Evolutionary conservation across 1,284 basidiomycete genomes (phyloP), one percentile per base, ranked within the genome.

Genomic region (Sporisorium graminicola): DNA sequence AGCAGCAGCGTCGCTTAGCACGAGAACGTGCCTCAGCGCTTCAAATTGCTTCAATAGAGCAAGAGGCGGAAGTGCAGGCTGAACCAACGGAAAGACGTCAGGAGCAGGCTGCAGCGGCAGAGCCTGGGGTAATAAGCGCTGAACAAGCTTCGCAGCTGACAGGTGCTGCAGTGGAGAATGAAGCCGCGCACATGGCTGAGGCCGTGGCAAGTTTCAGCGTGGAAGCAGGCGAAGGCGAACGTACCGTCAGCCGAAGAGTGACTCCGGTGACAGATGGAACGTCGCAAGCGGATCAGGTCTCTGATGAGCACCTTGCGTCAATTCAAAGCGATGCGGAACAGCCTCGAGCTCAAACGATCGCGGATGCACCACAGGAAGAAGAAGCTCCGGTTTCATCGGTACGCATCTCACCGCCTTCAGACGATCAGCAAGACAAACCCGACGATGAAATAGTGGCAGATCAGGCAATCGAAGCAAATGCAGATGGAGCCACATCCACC

Each of bases 1-100:
- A 78, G 33, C 73, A 72, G 53, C 74, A 78, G 51, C 52, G 77
- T 5, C 58, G 77, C 3, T 73, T 76, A 10, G 77, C 72, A 2
- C 50, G 77, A n/a, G 77, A 78, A 35, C 42, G 74, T 5, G 65
- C 69, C 16, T 55, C 44, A 2, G 50, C 49, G 7, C 16, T 62
- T 14, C 44, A 20, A 31, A 44, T 55, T n/a, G 44, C 46, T 20
- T 8, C 33, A 3, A 14, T 5, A 10, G 40, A 49, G 27, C n/a
- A 37, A 40, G 31, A n/a, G 8, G 12, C n/a, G 35, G 18, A 35
- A 14, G 33, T 27, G 3, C 46, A 58, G 35, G 50, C 40, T 29
- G 31, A 35, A 12, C 3, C 7, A 2, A 37, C 44, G 7, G n/a
- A 35, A 14, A 16, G 4, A 7, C n/a, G 8, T 43, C 9, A 12